These are phyloP conservation scores for Remersonia thermophila DNA, from an alignment of 2,329 filamentous ascomycete genomes.

Conservation along the genomic window DNA sequence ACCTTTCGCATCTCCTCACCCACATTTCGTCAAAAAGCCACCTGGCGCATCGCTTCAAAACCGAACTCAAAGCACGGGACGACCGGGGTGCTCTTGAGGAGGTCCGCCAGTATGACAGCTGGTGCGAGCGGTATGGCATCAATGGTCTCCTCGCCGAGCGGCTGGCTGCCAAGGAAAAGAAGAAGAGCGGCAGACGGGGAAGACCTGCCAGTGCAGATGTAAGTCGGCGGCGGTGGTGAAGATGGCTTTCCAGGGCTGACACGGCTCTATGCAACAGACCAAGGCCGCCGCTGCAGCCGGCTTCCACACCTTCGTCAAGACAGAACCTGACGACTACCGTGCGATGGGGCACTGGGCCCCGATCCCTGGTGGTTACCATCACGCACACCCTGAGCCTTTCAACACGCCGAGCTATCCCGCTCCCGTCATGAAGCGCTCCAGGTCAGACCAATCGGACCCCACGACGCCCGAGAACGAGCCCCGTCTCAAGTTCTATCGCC, in stretches of 20 bases:
- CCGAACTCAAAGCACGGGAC: conserved; percentile 57
- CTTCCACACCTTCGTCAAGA: conserved; percentile 6
- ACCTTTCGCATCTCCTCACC: conserved; percentile 82
- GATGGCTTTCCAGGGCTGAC: not conserved
- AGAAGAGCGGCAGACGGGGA: conserved; percentile 24
- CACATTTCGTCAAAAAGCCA: conserved; percentile 92
- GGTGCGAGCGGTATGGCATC: conserved; percentile 64
- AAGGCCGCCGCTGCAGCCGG: not conserved
- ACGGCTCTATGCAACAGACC: not conserved
- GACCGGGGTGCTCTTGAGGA: conserved; percentile 52
- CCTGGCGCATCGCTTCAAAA: conserved; percentile 69
- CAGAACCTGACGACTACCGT: conserved; percentile 13
- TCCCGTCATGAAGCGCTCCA: conserved; percentile 13
- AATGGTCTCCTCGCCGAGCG: conserved; percentile 64
- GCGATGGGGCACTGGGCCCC: conserved; percentile 1
- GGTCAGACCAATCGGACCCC: conserved; percentile 8
- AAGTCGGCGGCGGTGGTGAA: conserved; percentile 1
- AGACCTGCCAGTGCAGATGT: conserved; percentile 12
- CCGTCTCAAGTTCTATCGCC: conserved; percentile 15
- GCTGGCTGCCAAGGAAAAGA: conserved; percentile 63
- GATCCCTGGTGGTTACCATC: conserved; percentile 3
- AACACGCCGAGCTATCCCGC: conserved; percentile 15
- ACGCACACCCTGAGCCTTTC: too few species aligned
- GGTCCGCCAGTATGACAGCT: conserved; percentile 59
- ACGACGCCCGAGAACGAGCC: conserved; percentile 8